Conservation (phyloP, 257 asterid genomes). For the Ophiorrhiza pumila region DNA sequence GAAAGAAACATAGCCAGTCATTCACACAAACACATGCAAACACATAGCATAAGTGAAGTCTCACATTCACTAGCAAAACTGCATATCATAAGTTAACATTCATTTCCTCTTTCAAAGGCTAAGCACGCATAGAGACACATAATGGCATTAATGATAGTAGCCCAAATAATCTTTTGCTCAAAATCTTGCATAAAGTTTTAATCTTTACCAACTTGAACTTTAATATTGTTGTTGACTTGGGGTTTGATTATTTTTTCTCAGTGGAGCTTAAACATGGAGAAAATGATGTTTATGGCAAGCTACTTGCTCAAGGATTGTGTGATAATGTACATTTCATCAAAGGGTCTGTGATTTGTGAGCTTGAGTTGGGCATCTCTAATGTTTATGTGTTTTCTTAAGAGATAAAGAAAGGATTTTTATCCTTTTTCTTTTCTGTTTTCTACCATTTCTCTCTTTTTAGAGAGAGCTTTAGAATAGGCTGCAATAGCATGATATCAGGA, state of each 20-base stretch:
- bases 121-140: slow-evolving; percentile 13
- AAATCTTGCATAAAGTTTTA: slow-evolving; percentile 29
- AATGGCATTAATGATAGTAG: slow-evolving; percentile 17
- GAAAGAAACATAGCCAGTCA: slow-evolving; percentile 29
- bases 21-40: slow-evolving; percentile 27
- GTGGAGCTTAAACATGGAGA: slow-evolving; percentile 51
- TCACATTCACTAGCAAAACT: not conserved
- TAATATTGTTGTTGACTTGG: not conserved
- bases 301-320: slow-evolving; percentile 84
- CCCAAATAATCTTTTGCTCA: slow-evolving; percentile 12
- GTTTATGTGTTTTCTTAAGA: slow-evolving; percentile 10
- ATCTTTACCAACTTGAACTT: slow-evolving; percentile 26
- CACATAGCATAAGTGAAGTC: slow-evolving; percentile 5
- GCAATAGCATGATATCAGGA: slow-evolving; percentile 42
- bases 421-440: slow-evolving; percentile 16
- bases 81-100: not conserved
- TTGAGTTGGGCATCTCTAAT: slow-evolving; percentile 7
- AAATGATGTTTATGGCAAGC: slow-evolving; percentile 45
- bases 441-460: slow-evolving; percentile 3
- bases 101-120: slow-evolving; percentile 11
- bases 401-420: slow-evolving; percentile 14
- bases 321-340: slow-evolving; percentile 54
- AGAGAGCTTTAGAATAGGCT: slow-evolving; percentile 44
- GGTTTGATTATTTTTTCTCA: slow-evolving; percentile 3
- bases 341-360: slow-evolving; percentile 19